Evolutionary conservation across 352 stramenopile species (phyloP).

Genomic region (Globisporangium viniferum): DNA sequence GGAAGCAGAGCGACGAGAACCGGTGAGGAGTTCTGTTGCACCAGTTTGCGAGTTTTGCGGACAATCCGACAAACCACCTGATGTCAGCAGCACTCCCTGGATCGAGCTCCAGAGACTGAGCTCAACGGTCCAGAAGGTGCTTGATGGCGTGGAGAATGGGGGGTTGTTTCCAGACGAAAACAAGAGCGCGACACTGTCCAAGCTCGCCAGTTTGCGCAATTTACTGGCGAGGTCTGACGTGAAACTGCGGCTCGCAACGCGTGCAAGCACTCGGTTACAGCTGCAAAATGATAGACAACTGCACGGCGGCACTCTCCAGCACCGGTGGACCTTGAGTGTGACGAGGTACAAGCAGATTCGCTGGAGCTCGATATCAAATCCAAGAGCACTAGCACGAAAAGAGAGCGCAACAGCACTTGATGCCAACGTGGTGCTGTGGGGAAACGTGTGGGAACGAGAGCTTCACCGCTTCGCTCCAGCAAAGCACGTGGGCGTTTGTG

Average conservation of each 20-base stretch:
- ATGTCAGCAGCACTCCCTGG: not conserved
- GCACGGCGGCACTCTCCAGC: not conserved
- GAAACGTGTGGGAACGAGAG: constrained; percentile 34
- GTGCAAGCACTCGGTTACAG: not conserved
- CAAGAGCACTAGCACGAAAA: not conserved
- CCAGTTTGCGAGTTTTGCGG: constrained; percentile 13
- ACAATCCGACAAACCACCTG: not conserved
- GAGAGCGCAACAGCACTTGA: too few species aligned
- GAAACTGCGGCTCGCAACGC: not conserved
- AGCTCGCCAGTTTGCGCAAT: constrained; percentile 11
- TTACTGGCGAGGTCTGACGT: constrained; percentile 15
- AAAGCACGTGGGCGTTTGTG: constrained; percentile 16
- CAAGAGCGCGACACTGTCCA: not conserved
- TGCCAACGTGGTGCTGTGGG: constrained; percentile 25
- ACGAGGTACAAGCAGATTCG: constrained; percentile 10
- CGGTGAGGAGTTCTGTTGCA: not conserved
- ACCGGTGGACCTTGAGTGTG: not conserved
- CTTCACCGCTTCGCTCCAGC: constrained; percentile 8
- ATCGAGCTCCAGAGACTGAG: constrained; percentile 7
- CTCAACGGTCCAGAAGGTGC: not conserved
- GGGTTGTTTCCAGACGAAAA: not conserved
- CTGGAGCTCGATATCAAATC: not conserved
- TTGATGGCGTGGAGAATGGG: not conserved
- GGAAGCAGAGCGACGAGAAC: not conserved
- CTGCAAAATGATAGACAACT: not conserved